Percentiles rank a stretch among this genome's conserved stretches.
These are phyloP conservation scores for Periconia macrospinosa DNA, from an alignment of 2,329 filamentous ascomycete genomes.

Conservation along the genomic window DNA sequence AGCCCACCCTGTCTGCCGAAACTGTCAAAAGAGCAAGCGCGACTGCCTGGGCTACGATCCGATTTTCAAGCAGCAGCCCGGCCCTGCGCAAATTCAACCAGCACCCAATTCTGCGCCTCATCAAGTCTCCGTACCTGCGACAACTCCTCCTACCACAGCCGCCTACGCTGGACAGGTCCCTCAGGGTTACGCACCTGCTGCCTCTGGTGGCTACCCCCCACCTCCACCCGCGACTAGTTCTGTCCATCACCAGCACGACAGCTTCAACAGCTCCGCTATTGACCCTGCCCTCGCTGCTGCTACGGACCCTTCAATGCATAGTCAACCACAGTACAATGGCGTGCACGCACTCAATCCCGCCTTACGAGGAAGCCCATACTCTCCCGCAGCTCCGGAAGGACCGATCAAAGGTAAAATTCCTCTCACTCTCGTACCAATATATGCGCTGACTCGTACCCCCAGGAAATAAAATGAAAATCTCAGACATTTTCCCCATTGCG, in stretches of 20 bases:
- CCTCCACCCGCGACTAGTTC: conserved; percentile 38
- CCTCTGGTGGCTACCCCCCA: conserved; percentile 45
- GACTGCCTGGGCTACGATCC: conserved; percentile 86
- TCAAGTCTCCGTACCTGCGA: conserved; percentile 30
- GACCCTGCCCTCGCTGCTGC: conserved; percentile 69
- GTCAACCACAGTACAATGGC: conserved; percentile 36
- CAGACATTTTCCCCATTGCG: conserved; percentile 39
- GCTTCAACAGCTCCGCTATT: conserved; percentile 58
- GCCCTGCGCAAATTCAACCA: conserved; percentile 72
- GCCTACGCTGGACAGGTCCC: conserved; percentile 44
- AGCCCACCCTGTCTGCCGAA: conserved; percentile 86
- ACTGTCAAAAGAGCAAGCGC: conserved; percentile 86
- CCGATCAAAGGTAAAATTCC: conserved; percentile 32
- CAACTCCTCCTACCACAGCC: conserved; percentile 34
- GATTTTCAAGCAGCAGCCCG: conserved; percentile 75
- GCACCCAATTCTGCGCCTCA: conserved; percentile 57
- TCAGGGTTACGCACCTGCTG: conserved; percentile 48
- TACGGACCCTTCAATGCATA: conserved; percentile 33
- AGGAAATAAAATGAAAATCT: conserved; percentile 41
- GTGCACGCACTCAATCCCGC: conserved; percentile 35
- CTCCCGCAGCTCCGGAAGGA: conserved; percentile 19
- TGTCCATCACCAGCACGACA: conserved; percentile 53
- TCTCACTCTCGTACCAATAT: background rate
- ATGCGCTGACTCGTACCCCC: conserved; percentile 5
- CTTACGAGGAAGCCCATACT: conserved; percentile 30